Evolutionary conservation across 257 asterid genomes (phyloP).

Genomic region (Solanum pennellii): DNA sequence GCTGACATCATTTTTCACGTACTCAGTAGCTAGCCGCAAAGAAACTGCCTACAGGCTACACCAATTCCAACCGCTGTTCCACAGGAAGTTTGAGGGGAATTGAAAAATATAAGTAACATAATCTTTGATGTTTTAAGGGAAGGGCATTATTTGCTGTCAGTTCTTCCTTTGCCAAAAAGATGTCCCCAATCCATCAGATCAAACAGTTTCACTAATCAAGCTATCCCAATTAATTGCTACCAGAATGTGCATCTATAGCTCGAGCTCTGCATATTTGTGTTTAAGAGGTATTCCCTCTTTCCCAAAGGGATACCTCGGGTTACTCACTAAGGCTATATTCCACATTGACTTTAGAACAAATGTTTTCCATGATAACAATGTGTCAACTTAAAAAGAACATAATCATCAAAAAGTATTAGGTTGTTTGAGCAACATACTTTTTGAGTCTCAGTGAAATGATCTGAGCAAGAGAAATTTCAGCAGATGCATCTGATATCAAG

Average conservation of each 20-base stretch:
- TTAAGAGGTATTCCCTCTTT: neutral
- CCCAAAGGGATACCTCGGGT: neutral
- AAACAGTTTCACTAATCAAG: neutral
- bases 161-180: neutral
- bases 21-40: neutral
- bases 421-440: neutral
- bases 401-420: neutral
- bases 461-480: neutral
- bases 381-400: neutral
- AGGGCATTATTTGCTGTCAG: neutral
- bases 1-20: neutral
- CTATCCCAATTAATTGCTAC: neutral
- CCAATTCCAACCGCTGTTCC: neutral
- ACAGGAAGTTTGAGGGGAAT: neutral
- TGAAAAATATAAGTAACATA: neutral
- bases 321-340: neutral
- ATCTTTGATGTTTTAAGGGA: neutral
- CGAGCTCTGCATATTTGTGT: neutral
- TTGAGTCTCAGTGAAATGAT: neutral
- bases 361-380: neutral
- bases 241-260: neutral
- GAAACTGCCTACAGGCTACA: neutral
- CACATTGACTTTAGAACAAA: neutral
- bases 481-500: neutral
- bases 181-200: neutral